phyloP scores from a whole-genome alignment of 1,284 basidiomycete species.

The Rhodotorula sp. region DNA sequence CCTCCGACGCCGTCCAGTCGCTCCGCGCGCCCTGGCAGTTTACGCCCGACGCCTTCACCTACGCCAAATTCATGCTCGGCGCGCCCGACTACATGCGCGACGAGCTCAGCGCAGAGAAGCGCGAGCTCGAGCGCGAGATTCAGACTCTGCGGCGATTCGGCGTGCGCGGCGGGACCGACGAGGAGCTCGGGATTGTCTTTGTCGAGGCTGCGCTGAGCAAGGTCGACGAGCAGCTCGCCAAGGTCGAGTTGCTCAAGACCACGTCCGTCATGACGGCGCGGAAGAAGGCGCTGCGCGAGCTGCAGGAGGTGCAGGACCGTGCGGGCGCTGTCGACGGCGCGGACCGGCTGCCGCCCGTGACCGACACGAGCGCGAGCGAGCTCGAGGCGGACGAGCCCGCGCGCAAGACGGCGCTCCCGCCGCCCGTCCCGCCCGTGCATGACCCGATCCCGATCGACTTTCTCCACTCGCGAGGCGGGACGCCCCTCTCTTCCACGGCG shows the following conservation, averaged over 20 bases:
- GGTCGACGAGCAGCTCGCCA: constrained; percentile 72
- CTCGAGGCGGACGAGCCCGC: constrained; percentile 27
- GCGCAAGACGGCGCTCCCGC: neutral
- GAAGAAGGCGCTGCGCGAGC: constrained; percentile 63
- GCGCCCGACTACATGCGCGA: constrained; percentile 76
- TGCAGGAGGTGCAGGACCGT: constrained; percentile 55
- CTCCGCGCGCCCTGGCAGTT: constrained; percentile 94
- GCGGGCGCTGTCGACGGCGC: constrained; percentile 7
- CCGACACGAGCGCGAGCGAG: constrained; percentile 45
- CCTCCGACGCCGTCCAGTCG: constrained; percentile 83
- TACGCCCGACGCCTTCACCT: constrained; percentile 84
- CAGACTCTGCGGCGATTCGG: constrained; percentile 38
- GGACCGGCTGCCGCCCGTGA: constrained; percentile 15
- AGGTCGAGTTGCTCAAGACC: constrained; percentile 72
- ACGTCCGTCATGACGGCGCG: constrained; percentile 49
- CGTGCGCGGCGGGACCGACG: constrained; percentile 59
- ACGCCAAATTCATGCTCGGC: constrained; percentile 94
- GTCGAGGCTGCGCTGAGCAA: constrained; percentile 75
- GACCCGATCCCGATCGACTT: constrained; percentile 19
- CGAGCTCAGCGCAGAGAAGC: constrained; percentile 69
- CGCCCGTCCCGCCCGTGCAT: neutral
- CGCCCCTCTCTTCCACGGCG: constrained; percentile 14
- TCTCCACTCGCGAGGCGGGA: constrained; percentile 34
- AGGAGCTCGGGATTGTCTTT: constrained; percentile 75
- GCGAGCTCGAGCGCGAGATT: constrained; percentile 55